Base-by-base conservation (phyloP, 2,329 filamentous ascomycete species). In the Apiospora koreana region DNA sequence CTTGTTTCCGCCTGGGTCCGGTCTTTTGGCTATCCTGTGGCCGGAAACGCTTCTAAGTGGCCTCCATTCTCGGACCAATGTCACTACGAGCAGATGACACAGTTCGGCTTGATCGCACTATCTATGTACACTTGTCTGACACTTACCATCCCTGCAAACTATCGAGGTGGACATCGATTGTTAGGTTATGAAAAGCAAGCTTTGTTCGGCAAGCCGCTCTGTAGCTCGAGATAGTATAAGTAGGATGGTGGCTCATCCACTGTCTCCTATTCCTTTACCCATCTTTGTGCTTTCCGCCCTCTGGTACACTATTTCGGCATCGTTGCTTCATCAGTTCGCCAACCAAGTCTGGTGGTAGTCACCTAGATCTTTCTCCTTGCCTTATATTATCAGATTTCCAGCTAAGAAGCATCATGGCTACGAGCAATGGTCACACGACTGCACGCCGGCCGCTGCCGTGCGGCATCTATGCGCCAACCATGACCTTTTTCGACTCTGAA, bases 361-460 rank as follows among this genome's bases (percentile, higher is more conserved):
- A n/a, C 18, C 9, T 21, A 6, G 8, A 18, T 18, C 31, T 21
- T 62, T 38, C 18, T 18, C 7, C 8, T 21, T 38, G 18, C 38
- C 21, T n/a, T 14, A 9, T 21, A 2, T 12, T n/a, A 8, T n/a
- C 21, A 38, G 9, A 38, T 38, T 5, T 5, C 54, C 28, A 38
- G 21, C 54, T 31, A 23, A 62, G 18, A 38, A n/a, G 18, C 74
- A 80, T 68, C 71, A 84, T 83, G 82, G 78, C 79, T 72, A 75
- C 74, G 69, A 69, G 77, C 65, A 80, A 77, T 72, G 78, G 77
- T 68, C 42, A 74, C 73, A 79, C 79, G 71, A 78, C 81, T 73
- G 73, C 81, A 23, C 83, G 83, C 72, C 83, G 87, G 71, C 86
- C 91, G 73, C 88, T 97, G 69, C 92, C 92, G 62, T 91, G 92